Evolutionary conservation across 805 yeast species (phyloP), one percentile per base, ranked within the genome.

Genomic region (Pichia nanzhaoensis): DNA sequence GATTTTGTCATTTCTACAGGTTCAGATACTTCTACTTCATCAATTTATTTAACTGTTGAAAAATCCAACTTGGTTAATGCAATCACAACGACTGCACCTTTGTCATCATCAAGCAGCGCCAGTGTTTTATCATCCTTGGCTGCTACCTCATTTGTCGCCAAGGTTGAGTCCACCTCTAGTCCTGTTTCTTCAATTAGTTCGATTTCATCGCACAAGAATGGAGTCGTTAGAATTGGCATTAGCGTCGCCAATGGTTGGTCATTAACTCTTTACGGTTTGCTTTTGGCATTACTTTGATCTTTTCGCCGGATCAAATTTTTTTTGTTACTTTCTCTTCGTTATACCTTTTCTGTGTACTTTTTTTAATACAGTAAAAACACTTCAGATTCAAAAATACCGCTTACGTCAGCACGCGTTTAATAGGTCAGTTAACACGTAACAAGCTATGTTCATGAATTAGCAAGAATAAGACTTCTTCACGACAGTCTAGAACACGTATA

Each of bases 221-320:
- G 56, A 38, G 63, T 44, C 17, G 63, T 53, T 14, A 30, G n/a
- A 13, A 6, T 30, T 22, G 36, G 48, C 39, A 34, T 46, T 33
- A 48, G 55, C 8, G 47, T 43, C 17, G 46, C 6, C 28, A 24
- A 48, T n/a, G 18, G 32, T 28, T 55, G 62, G 41, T 58, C 66
- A 16, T 66, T 68, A 17, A 47, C 60, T 1, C 34, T 67, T 14
- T 58, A 60, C 3, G 47, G 66, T 54, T 32, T 73, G 62, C 45
- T 74, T 54, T 39, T 73, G 55, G 60, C 72, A 63, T 44, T 70
- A 43, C 31, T 78, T 60, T 54, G 62, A 57, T 10, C 51, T 45
- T 44, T 53, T 18, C 9, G 5, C 12, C 12, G n/a, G 14, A 52
- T 33, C 18, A 7, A 10, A 21, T 31, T 36, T 40, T 34, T 34